These are phyloP conservation scores for Aspergillus tamarii DNA, from an alignment of 2,329 filamentous ascomycete genomes.

Conservation along the genomic window DNA sequence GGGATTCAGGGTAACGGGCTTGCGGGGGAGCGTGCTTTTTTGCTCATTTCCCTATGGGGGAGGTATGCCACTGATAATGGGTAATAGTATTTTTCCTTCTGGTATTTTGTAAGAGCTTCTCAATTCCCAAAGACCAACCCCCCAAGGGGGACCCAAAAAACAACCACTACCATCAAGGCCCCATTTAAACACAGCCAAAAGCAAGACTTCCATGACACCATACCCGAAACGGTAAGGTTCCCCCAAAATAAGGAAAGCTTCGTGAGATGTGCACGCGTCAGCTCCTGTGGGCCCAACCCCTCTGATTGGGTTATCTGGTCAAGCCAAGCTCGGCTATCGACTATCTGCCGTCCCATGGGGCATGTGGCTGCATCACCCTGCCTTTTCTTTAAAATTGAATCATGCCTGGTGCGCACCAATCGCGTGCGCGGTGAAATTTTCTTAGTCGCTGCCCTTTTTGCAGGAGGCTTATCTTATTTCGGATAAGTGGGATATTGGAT, in stretches of 20 bases:
- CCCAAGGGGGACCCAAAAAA: neutral
- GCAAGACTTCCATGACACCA: slow-evolving; percentile 11
- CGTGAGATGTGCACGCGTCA: slow-evolving; percentile 39
- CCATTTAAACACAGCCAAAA: neutral
- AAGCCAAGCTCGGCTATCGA: slow-evolving; percentile 44
- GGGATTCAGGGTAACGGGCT: slow-evolving; percentile 32
- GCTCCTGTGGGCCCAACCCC: slow-evolving; percentile 25
- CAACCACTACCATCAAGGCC: neutral
- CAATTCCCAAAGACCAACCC: neutral
- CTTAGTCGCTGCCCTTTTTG: neutral
- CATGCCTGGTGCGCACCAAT: slow-evolving; percentile 3
- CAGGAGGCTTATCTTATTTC: slow-evolving; percentile 3
- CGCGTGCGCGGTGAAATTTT: neutral
- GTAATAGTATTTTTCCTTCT: neutral
- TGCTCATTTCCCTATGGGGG: neutral
- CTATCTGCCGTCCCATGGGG: slow-evolving; percentile 40
- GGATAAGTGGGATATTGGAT: neutral
- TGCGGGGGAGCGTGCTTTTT: slow-evolving; percentile 27
- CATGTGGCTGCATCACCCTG: slow-evolving; percentile 13
- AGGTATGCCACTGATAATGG: neutral
- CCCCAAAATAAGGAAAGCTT: slow-evolving; percentile 15
- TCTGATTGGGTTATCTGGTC: slow-evolving; percentile 34
- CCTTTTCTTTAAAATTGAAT: slow-evolving; percentile 11
- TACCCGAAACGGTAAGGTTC: neutral
- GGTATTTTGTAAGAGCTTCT: neutral